Evolutionary conservation across 1,284 basidiomycete genomes (phyloP).

Genomic region (Ceratorhiza oryzae-sativae): DNA sequence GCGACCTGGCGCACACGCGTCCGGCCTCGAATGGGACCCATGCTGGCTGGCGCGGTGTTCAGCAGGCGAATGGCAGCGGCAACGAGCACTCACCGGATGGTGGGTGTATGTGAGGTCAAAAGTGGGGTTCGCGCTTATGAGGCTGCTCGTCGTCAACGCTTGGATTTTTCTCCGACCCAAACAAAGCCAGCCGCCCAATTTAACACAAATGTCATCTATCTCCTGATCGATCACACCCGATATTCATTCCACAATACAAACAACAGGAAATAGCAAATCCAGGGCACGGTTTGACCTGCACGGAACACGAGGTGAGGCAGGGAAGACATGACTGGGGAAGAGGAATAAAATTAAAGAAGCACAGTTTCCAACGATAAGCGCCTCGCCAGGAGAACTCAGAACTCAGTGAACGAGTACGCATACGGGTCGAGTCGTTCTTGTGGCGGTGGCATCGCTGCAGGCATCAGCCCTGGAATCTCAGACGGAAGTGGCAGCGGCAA

Average conservation of each 20-base stretch:
- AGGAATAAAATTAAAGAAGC: not conserved
- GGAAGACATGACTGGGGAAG: not conserved
- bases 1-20: slow-evolving; percentile 23
- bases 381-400: slow-evolving; percentile 54
- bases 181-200: not conserved
- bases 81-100: no score
- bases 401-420: slow-evolving; percentile 74
- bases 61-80: not conserved
- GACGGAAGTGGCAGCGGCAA: slow-evolving; percentile 74
- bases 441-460: slow-evolving; percentile 53
- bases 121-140: not conserved
- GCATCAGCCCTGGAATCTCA: slow-evolving; percentile 69
- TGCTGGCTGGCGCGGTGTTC: not conserved
- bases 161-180: slow-evolving; percentile 17
- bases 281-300: not conserved
- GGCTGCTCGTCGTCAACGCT: slow-evolving; percentile 19
- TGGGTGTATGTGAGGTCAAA: not conserved
- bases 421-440: slow-evolving; percentile 67
- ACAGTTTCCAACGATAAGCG: slow-evolving; percentile 4
- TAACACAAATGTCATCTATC: not conserved
- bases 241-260: slow-evolving; percentile 22
- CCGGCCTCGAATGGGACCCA: slow-evolving; percentile 14
- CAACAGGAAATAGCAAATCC: not conserved
- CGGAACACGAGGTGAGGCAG: not conserved
- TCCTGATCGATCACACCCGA: not conserved